Conservation (phyloP, 2,329 filamentous ascomycete genomes). For the Sphaerulina vaccinii region DNA sequence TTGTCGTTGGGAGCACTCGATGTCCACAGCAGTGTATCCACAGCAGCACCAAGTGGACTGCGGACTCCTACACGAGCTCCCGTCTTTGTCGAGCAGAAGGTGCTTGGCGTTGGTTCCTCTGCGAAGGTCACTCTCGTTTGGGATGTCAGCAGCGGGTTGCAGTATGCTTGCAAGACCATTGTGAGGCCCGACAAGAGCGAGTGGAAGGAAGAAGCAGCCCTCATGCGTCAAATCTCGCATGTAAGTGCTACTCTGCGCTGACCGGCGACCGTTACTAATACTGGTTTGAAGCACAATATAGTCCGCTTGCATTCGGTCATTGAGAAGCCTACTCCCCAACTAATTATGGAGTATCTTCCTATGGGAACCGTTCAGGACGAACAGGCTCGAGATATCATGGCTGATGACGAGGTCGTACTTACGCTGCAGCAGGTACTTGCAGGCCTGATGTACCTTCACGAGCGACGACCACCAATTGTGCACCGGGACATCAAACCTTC, state of each 20-base stretch:
- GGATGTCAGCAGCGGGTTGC: slow-evolving; percentile 2
- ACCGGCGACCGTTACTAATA: background rate
- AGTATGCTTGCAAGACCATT: slow-evolving; percentile 10
- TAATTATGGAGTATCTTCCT: slow-evolving; percentile 9
- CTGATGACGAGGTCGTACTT: background rate
- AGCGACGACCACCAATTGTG: slow-evolving; percentile 8
- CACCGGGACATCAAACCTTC: slow-evolving; percentile 19
- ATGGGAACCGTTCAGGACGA: slow-evolving; percentile 2
- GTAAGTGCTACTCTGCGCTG: background rate
- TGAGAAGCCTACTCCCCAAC: background rate
- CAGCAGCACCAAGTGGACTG: slow-evolving; percentile 7
- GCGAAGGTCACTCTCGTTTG: slow-evolving; percentile 5
- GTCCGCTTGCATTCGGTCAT: background rate
- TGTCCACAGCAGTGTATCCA: slow-evolving; percentile 4
- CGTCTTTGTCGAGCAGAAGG: slow-evolving; percentile 2
- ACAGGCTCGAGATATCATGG: background rate
- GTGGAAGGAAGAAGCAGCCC: background rate
- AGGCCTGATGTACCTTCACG: slow-evolving; percentile 10
- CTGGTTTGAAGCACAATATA: background rate
- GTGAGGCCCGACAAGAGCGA: background rate
- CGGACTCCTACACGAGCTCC: background rate
- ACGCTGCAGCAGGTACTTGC: slow-evolving; percentile 5
- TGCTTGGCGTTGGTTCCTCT: background rate
- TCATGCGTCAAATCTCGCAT: slow-evolving; percentile 11
- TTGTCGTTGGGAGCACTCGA: slow-evolving; percentile 10